These are phyloP conservation scores for Senna siamea DNA, from an alignment of 306 rosid genomes.

Conservation along the genomic window DNA sequence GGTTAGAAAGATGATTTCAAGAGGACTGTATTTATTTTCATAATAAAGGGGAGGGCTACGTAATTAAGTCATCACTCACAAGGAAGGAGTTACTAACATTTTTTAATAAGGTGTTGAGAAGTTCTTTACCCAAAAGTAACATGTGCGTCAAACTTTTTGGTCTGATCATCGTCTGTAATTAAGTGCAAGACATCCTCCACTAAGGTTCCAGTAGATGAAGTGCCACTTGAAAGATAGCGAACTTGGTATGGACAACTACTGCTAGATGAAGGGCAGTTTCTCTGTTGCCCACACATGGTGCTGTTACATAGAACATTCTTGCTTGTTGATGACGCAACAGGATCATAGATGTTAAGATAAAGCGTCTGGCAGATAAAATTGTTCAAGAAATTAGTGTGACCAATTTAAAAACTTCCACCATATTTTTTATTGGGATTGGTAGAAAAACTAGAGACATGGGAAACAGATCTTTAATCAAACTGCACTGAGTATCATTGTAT, in stretches of 20 bases:
- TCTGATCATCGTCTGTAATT: slow-evolving; percentile 53
- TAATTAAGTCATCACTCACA: no score
- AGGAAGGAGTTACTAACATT: background rate
- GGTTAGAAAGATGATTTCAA: no score
- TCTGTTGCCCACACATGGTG: slow-evolving; percentile 46
- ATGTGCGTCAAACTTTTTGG: slow-evolving; percentile 49
- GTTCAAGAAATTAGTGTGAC: slow-evolving; percentile 6
- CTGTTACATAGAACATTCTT: slow-evolving; percentile 58
- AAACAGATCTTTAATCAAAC: slow-evolving; percentile 8
- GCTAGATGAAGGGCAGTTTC: slow-evolving; percentile 54
- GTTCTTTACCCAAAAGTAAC: slow-evolving; percentile 68
- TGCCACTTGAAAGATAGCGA: slow-evolving; percentile 56
- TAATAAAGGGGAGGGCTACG: no score
- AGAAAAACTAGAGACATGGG: slow-evolving; percentile 14
- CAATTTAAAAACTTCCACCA: slow-evolving; percentile 21
- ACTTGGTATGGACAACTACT: slow-evolving; percentile 56
- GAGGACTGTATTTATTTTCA: no score
- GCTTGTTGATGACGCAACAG: slow-evolving; percentile 66
- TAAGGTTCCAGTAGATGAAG: slow-evolving; percentile 71
- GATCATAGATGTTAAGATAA: slow-evolving; percentile 64
- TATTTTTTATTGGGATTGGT: slow-evolving; percentile 14
- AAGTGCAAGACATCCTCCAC: slow-evolving; percentile 85
- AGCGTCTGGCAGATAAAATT: slow-evolving; percentile 44
- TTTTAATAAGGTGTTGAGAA: slow-evolving; percentile 19
- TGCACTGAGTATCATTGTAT: slow-evolving; percentile 2